These are phyloP conservation scores for Leptosphaerulina australis DNA, from an alignment of 2,329 filamentous ascomycete genomes.

Conservation along the genomic window DNA sequence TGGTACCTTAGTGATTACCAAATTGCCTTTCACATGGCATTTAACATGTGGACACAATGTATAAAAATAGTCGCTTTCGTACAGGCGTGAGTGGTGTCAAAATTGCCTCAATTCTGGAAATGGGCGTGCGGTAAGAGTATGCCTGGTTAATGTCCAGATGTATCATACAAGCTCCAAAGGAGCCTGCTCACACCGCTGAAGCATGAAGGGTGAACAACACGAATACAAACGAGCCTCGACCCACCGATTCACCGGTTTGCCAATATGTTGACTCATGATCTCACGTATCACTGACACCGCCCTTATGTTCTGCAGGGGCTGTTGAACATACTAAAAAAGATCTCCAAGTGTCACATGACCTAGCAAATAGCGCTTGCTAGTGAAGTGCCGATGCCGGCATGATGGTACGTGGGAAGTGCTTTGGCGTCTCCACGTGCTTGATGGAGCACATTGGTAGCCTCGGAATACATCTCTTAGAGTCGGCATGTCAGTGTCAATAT, in stretches of 20 bases:
- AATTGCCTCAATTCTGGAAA: neutral
- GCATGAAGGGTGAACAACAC: neutral
- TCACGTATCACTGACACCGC: too few relatives aligned
- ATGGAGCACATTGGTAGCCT: neutral
- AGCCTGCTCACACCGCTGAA: neutral
- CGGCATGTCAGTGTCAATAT: neutral
- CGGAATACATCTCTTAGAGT: neutral
- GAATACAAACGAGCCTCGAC: neutral
- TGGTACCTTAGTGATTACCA: neutral
- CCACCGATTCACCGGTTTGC: neutral
- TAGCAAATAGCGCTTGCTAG: neutral
- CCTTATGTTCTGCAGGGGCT: neutral
- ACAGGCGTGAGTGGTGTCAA: neutral
- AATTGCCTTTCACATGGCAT: neutral
- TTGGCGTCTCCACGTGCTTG: neutral
- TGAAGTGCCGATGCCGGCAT: neutral
- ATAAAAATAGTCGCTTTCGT: neutral
- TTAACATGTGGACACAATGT: neutral
- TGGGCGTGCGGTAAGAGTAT: neutral
- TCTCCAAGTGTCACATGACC: neutral
- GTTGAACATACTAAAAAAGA: neutral
- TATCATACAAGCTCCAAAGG: neutral
- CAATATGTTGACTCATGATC: neutral
- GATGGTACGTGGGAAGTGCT: neutral
- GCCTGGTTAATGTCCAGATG: neutral